Evolutionary conservation across 305 asterid species (phyloP), one percentile per base, ranked within the genome.

Genomic region (Fraxinus nigra): DNA sequence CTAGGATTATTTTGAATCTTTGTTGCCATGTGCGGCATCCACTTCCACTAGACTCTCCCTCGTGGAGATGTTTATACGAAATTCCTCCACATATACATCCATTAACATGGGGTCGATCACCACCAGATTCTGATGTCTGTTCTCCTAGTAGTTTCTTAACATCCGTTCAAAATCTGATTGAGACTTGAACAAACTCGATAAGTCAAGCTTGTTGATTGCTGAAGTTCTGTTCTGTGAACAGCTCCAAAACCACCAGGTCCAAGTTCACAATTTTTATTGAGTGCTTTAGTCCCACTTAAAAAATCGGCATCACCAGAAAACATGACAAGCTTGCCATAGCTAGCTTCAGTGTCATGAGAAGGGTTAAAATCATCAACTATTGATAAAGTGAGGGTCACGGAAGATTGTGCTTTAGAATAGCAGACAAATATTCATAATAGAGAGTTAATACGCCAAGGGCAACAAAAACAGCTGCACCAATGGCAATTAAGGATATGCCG

Each of bases 201-300:
- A 82, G 32, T 90, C 89, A 4, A 92, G 94, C 87, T 91, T 90
- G 85, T 6, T 94, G 94, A 7, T 88, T 88, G 3, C 63, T 84
- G 86, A 35, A 91, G 89, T 33, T 87, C 89, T 0, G 94, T 88
- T 77, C 35, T 77, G 80, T 91, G 92, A n/a, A 93, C 94, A 0
- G 91, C 81, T 82, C 97, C 97, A 70, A 93, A 92, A 7, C 97
- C 97, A 20, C 96, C 98, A 3, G 90, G 90, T 35, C 98, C 98
- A 4, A 92, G 89, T 67, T 93, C 98, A 48, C 92, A 87, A 32
- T 90, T 83, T 78, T 93, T 91, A 75, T 90, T 90, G 7, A 93
- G 87, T 28, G 93, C 84, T 10, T 91, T 92, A 18, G 94, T 88
- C 54, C 93, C 93, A 0, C 89, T 61, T 37, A 76, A 86, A 74